Evolutionary conservation across 2,329 filamentous ascomycete genomes (phyloP).

Genomic region (Geosmithia putterillii): DNA sequence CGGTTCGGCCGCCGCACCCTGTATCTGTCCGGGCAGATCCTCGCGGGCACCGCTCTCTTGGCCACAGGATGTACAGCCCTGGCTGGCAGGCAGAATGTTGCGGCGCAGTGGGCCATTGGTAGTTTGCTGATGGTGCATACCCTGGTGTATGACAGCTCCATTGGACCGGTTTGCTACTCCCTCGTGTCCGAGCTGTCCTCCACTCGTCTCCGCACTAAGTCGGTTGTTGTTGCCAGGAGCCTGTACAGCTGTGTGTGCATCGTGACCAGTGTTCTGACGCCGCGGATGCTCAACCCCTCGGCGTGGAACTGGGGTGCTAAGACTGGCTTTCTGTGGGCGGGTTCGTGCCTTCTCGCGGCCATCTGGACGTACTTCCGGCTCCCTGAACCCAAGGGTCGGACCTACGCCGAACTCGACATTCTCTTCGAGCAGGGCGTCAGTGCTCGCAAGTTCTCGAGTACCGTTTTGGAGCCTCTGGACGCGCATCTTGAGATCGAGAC

Average conservation of each 20-base stretch:
- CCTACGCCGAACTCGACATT: conserved; percentile 11
- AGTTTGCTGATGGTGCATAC: conserved; percentile 16
- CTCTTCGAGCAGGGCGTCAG: conserved; percentile 8
- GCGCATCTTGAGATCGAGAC: too few species aligned
- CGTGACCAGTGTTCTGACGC: conserved; percentile 7
- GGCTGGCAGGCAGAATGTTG: neutral
- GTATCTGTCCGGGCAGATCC: conserved; percentile 20
- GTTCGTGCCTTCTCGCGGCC: conserved; percentile 5
- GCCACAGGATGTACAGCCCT: too few species aligned
- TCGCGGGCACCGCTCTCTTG: conserved; percentile 20
- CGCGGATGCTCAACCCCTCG: conserved; percentile 11
- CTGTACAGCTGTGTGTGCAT: conserved; percentile 4
- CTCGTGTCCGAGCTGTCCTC: conserved; percentile 49
- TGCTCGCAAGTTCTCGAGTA: conserved; percentile 21
- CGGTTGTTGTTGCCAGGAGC: conserved; percentile 30
- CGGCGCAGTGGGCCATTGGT: conserved; percentile 1
- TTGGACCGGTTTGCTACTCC: conserved; percentile 61
- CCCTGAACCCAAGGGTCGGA: conserved; percentile 11
- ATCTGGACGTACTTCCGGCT: conserved; percentile 12
- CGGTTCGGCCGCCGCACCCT: conserved; percentile 23
- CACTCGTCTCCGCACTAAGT: conserved; percentile 32
- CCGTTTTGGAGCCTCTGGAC: too few species aligned
- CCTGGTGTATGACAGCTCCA: conserved; percentile 9
- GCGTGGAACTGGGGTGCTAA: conserved; percentile 10
- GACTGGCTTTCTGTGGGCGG: conserved; percentile 10